Conservation (phyloP, 2,329 filamentous ascomycete genomes). For the Clarireedia paspali region DNA sequence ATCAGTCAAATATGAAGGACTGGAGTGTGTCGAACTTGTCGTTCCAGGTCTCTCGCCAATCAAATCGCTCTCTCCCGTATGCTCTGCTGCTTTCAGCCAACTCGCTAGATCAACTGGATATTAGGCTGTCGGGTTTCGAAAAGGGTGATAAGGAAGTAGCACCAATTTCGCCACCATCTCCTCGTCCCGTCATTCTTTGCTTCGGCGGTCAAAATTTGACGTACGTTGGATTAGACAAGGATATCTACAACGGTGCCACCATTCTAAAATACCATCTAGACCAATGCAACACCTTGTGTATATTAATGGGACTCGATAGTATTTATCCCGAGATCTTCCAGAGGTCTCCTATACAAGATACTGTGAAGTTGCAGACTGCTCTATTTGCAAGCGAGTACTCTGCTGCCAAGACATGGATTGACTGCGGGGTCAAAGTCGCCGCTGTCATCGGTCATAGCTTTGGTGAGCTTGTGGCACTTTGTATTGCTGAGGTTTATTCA, state of each 20-base stretch:
- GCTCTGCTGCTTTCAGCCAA: too few relatives aligned
- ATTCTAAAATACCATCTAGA: conserved; percentile 13
- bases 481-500: conserved; percentile 18
- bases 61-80: too few relatives aligned
- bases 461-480: conserved; percentile 33
- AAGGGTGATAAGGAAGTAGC: neutral
- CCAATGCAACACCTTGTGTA: conserved; percentile 7
- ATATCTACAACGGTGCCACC: neutral
- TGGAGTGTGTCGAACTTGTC: conserved; percentile 23
- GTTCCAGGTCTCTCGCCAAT: conserved; percentile 30
- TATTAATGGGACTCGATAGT: conserved; percentile 4
- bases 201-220: conserved; percentile 22
- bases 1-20: conserved; percentile 4
- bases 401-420: conserved; percentile 15
- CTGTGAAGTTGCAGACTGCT: conserved; percentile 9
- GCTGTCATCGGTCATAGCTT: conserved; percentile 33
- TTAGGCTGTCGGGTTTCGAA: conserved; percentile 14
- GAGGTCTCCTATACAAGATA: conserved; percentile 1
- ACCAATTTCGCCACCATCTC: neutral
- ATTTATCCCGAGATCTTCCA: conserved; percentile 15
- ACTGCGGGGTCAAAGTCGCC: conserved; percentile 10
- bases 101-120: too few relatives aligned
- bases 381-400: conserved; percentile 17
- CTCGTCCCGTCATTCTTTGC: conserved; percentile 28
- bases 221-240: conserved; percentile 7